Evolutionary conservation across 164 flowering plant species (phyloP), one percentile per base, ranked within the genome.

Genomic region (Echeveria elegans): DNA sequence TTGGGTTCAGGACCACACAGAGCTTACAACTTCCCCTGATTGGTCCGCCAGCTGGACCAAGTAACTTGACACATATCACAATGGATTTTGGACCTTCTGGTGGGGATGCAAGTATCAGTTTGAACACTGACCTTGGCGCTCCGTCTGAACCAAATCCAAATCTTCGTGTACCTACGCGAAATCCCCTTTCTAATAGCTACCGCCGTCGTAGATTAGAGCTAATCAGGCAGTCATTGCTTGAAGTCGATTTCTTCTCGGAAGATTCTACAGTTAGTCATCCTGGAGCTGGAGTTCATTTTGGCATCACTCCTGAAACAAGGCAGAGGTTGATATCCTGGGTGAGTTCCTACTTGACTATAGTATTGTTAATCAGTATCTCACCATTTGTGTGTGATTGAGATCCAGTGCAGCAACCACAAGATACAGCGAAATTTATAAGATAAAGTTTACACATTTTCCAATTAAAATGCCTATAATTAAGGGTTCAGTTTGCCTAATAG

Each of bases 121-220:
- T 3, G 19, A 16, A 56, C 16, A 15, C 18, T 56, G 19, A 4
- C 14, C 61, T 26, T 56, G 32, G 32, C 5, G 19, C 19, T 19
- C 32, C 61, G 5, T 56, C 61, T 26, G 31, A 56, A 26, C 61
- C 61, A 56, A n/a, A n/a, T n/a, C n/a, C n/a, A n/a, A 34, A 34
- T 34, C 3, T 34, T 34, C 37, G 5, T 34, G 37, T 34, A 34
- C 37, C 37, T 34, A 7, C 37, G 7, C 37, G 5, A 34, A 34
- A 34, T 34, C 37, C 37, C 37, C 3, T 3, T 34, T 34, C 37
- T 34, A n/a, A n/a, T 52, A 52, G 29, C 59, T 9, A 24, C 11
- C 59, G 59, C 29, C 59, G 30, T 23, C 59, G 30, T 53, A 53
- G 59, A 24, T 24, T 53, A 24, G 59, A 53, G 59, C 59, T 21